Base-by-base conservation (phyloP, 176 grass and related monocot genomes). In the Poa annua region DNA sequence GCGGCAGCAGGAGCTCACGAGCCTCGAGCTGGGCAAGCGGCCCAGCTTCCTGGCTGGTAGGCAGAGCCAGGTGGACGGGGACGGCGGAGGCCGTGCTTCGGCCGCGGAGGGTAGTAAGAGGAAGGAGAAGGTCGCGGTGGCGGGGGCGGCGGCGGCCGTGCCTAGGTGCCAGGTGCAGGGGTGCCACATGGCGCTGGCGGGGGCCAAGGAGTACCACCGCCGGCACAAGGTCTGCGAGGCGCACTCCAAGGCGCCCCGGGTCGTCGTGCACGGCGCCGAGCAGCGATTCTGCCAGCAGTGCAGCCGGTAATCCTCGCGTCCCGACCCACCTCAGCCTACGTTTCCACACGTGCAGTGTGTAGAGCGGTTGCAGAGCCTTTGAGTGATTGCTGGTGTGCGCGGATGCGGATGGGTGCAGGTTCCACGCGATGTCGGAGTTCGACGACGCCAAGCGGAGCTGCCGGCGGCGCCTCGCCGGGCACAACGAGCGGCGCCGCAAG, bases 251-350 rank as follows among this genome's bases (percentile, higher is more conserved):
- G 87, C 94, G 11, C 86, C 91, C 50, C 52, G 70, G 15, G 92
- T 92, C 86, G 69, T 92, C n/a, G 86, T 97, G 32, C 88, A 87
- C 59, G 88, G 95, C 79, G 73, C 78, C 68, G 88, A 92, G 72
- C 95, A 97, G 79, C 90, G 95, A 26, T 97, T 97, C 81, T 97
- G 95, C 85, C 95, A 97, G 85, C 95, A 97, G 21, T 97, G 95
- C 85, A 97, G 95, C 88, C 89, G 94, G 94, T 94, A n/a, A n/a
- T n/a, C n/a, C n/a, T n/a, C n/a, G n/a, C n/a, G n/a, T n/a, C n/a
- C n/a, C n/a, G n/a, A n/a, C n/a, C n/a, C n/a, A n/a, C n/a, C n/a
- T n/a, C n/a, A n/a, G n/a, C n/a, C n/a, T n/a, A n/a, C n/a, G n/a
- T n/a, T n/a, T n/a, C n/a, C n/a, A n/a, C n/a, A n/a, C 64, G 63